Percentiles rank a stretch among this genome's conserved stretches.
Evolutionary conservation across 768 basidiomycete species (phyloP).

Genomic region (Hortiboletus campestris): DNA sequence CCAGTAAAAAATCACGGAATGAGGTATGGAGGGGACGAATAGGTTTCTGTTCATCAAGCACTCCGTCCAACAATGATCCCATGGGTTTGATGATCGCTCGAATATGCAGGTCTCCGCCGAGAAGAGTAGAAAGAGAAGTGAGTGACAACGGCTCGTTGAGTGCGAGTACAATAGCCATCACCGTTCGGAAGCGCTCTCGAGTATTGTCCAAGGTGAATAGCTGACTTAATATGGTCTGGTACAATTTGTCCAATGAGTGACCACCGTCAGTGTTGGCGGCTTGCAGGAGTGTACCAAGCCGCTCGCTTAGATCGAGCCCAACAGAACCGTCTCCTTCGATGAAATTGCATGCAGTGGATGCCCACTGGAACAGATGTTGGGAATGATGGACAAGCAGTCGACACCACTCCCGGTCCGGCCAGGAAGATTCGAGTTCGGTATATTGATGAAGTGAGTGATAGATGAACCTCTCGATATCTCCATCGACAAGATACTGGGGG

Average conservation of each 20-base stretch:
- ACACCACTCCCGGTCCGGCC: constrained; percentile 1
- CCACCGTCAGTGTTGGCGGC: too few species aligned
- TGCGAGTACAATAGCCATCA: neutral
- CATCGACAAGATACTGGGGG: neutral
- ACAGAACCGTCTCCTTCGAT: constrained; percentile 1
- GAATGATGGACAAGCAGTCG: neutral
- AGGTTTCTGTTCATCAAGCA: too few species aligned
- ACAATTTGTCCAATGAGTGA: too few species aligned
- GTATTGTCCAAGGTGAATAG: too few species aligned
- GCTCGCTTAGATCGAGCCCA: neutral
- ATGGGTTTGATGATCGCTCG: neutral
- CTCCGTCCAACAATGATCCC: too few species aligned
- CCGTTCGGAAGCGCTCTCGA: too few species aligned
- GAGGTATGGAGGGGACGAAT: too few species aligned
- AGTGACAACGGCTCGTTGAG: neutral
- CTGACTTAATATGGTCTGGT: too few species aligned
- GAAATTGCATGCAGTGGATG: neutral
- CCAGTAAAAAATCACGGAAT: too few species aligned
- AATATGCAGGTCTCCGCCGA: neutral
- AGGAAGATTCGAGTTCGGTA: neutral
- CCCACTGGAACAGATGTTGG: constrained; percentile 1
- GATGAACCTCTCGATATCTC: neutral
- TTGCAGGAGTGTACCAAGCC: neutral
- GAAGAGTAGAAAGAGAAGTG: neutral
- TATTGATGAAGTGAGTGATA: neutral